Evolutionary conservation across 192 early-diverging fungal species (phyloP), one percentile per base, ranked within the genome.

Genomic region (Martensiomyces pterosporus): DNA sequence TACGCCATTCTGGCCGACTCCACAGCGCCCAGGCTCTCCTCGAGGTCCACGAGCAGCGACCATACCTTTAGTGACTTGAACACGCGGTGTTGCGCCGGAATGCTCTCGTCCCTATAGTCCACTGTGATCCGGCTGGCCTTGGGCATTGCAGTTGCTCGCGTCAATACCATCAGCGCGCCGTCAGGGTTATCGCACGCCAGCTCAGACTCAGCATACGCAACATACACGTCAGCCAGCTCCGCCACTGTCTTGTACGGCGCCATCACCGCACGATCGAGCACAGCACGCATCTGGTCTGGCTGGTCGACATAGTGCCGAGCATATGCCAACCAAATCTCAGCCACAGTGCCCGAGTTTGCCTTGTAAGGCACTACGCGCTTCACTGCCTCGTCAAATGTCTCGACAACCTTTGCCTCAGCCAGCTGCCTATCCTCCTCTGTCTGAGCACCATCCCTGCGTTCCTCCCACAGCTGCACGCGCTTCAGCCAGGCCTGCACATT

Each of bases 21-120:
- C 0, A 90, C 60, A 0, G 89, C 80, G 4, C 90, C 94, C 15
- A 89, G 67, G n/a, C 84, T 82, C 53, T 99, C 97, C 48, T 93
- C 89, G 45, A 99, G 58, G 65, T 99, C 97, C 21, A 97, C 88
- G 63, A 91, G 91, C 54, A 90, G 86, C 12, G 84, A 82, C 97
- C 97, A 99, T 29, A 98, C 68, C 25, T 85, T 85, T 34, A 89
- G 63, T 46, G 83, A 85, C 49, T 94, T 94, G 70, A 88, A 94
- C 8, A 95, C 77, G 13, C 94, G 85, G 18, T 71, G 62, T 43
- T 91, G 87, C 6, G 88, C 84, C 9, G 89, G 75, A 39, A 85
- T 39, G 1, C 69, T 79, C 55, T 95, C 92, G 52, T 98, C 93
- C 39, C 79, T 79, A 59, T 82, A 97, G 22, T 83, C 76, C 24